Percentiles rank a stretch among this genome's conserved stretches.
Evolutionary conservation across 1,284 basidiomycete species (phyloP).

Genomic region (Filobasidium uniguttulatum): DNA sequence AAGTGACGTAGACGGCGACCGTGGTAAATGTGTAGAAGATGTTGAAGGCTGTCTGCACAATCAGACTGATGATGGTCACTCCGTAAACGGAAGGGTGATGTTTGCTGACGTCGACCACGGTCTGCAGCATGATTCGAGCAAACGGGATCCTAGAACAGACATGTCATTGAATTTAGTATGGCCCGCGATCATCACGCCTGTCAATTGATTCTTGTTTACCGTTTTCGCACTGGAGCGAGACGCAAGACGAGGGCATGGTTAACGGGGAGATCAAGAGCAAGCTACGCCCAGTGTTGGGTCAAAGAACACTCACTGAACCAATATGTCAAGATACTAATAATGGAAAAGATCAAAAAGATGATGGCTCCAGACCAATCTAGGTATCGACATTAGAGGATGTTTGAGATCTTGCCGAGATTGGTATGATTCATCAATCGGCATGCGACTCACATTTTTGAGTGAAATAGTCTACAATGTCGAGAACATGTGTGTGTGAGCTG

Average conservation of each 20-base stretch:
- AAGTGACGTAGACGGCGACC: conserved; percentile 51
- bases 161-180: too few relatives aligned
- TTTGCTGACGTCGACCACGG: conserved; percentile 63
- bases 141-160: conserved; percentile 58
- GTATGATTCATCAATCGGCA: neutral
- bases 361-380: conserved; percentile 45
- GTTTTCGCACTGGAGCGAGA: conserved; percentile 21
- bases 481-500: neutral
- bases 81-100: conserved; percentile 61
- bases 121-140: conserved; percentile 60
- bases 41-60: conserved; percentile 55
- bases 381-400: neutral
- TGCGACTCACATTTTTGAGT: conserved; percentile 44
- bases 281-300: neutral
- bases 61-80: conserved; percentile 56
- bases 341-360: conserved; percentile 53
- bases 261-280: too few relatives aligned
- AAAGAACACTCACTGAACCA: conserved; percentile 20
- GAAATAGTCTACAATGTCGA: conserved; percentile 48
- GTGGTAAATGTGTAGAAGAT: conserved; percentile 42
- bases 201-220: conserved; percentile 20
- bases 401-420: neutral
- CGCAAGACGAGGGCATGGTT: neutral
- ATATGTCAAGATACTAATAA: conserved; percentile 64
- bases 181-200: conserved; percentile 21